A percentile compares a stretch with the other conserved stretches of the same genome.
phyloP scores from a whole-genome alignment of 257 asterid genomes.

The Solanum stenotomum region DNA sequence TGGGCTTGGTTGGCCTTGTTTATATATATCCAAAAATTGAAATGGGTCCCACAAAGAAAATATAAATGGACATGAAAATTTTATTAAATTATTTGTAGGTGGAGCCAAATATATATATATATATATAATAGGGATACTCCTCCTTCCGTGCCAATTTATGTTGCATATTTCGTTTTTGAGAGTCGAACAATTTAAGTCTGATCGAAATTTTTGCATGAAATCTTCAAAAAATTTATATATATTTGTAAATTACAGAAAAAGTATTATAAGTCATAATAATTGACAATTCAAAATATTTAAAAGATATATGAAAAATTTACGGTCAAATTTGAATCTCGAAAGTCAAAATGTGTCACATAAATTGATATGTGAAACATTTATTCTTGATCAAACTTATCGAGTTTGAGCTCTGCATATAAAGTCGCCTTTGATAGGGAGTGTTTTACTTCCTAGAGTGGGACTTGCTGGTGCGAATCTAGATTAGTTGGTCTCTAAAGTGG shows the following conservation, averaged over 20 bases:
- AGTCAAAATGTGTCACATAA: not conserved
- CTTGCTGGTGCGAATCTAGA: too few species aligned
- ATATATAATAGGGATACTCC: not conserved
- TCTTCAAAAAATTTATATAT: too few species aligned
- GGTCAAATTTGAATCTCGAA: fast-evolving
- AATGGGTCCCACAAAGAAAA: not conserved
- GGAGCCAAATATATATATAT: not conserved
- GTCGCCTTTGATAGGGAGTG: too few species aligned
- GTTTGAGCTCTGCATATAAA: not conserved
- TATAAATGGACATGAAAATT: not conserved
- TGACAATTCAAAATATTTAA: too few species aligned
- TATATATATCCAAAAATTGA: constrained; percentile 10
- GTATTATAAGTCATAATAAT: not conserved
- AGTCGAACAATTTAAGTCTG: too few species aligned
- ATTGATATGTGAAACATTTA: not conserved
- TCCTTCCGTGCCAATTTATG: too few species aligned
- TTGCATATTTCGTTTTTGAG: too few species aligned
- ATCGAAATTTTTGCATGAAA: too few species aligned
- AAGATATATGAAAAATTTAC: too few species aligned
- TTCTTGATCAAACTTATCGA: not conserved
- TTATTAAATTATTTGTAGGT: not conserved
- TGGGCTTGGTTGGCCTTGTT: not conserved
- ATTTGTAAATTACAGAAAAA: too few species aligned
- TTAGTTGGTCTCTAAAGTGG: not conserved
- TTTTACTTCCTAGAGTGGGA: too few species aligned